Conservation (phyloP, 2,329 filamentous ascomycete genomes). For the Ophiostoma ulmi region DNA sequence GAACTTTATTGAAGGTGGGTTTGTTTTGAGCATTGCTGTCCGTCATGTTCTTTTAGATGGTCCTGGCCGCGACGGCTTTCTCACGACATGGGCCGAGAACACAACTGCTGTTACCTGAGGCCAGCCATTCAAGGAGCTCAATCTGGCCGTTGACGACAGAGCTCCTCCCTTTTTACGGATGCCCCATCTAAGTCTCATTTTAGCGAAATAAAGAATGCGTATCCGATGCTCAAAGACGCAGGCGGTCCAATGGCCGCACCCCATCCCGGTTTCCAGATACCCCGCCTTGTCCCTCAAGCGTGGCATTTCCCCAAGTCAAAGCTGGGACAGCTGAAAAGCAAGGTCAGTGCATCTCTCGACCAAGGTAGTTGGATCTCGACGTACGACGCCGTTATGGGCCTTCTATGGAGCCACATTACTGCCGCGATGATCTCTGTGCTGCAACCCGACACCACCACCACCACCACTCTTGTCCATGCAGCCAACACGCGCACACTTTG, state of each 20-base stretch:
- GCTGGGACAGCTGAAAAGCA: neutral
- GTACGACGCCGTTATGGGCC: neutral
- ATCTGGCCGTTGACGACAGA: neutral
- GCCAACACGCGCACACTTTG: neutral
- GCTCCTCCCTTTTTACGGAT: neutral
- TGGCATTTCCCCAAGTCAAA: neutral
- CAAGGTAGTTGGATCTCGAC: neutral
- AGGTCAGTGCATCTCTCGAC: neutral
- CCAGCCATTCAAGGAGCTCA: neutral
- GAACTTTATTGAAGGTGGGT: neutral
- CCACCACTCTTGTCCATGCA: neutral
- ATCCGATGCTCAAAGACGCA: neutral
- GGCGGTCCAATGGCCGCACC: neutral
- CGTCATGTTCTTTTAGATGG: constrained; percentile 5
- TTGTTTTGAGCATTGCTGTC: neutral
- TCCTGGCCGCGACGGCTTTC: constrained; percentile 7
- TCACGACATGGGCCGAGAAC: constrained; percentile 2
- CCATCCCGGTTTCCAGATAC: neutral
- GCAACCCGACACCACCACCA: neutral
- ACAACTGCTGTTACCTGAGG: neutral
- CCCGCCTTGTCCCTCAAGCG: neutral
- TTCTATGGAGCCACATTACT: neutral
- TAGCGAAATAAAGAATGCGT: neutral
- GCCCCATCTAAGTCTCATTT: neutral
- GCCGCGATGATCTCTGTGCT: neutral